Conservation (phyloP, 805 yeast genomes). For the Nakazawaea ernobii region DNA sequence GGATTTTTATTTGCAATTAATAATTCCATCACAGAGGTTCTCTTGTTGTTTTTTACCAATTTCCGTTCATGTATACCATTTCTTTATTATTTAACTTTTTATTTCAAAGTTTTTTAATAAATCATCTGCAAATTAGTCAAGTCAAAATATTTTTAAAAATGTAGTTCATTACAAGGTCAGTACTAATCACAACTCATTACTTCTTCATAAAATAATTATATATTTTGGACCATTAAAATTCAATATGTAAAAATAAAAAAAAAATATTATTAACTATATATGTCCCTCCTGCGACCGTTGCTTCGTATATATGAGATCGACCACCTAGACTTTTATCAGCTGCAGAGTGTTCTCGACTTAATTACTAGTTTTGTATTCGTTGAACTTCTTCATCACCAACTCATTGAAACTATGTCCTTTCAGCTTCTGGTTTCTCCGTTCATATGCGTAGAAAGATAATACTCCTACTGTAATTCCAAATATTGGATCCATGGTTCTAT, state of each 20-base stretch:
- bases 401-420: slow-evolving; percentile 58
- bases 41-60: too few relatives aligned
- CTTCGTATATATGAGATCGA: too few relatives aligned
- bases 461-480: slow-evolving; percentile 60
- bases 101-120: neutral
- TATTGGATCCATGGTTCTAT: slow-evolving; percentile 54
- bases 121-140: slow-evolving; percentile 10
- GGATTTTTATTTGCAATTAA: too few relatives aligned
- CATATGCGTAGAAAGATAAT: slow-evolving; percentile 59
- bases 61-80: neutral
- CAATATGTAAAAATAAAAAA: too few relatives aligned
- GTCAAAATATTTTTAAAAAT: neutral
- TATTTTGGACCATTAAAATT: too few relatives aligned
- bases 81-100: neutral
- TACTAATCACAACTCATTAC: neutral
- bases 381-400: slow-evolving; percentile 32
- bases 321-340: neutral
- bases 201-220: too few relatives aligned
- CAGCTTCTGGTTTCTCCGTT: slow-evolving; percentile 47
- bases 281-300: too few relatives aligned
- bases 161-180: neutral
- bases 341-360: neutral
- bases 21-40: too few relatives aligned
- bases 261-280: too few relatives aligned
- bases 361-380: neutral